phyloP scores from a whole-genome alignment of 164 flowering plant species.

The Chimonanthus salicifolius region DNA sequence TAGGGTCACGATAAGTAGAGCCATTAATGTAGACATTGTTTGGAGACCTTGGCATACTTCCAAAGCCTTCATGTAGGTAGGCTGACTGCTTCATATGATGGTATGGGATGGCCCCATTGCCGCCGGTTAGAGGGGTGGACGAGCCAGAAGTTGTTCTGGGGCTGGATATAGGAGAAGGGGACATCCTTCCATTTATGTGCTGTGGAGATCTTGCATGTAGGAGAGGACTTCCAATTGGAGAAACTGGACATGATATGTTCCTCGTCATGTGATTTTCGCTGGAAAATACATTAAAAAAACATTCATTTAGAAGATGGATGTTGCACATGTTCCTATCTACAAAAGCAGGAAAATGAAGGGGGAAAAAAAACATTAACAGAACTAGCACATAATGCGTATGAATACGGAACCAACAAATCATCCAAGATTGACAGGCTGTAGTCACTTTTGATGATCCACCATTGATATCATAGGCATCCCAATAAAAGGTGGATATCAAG shows the following conservation, averaged over 20 bases:
- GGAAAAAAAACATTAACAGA: no score
- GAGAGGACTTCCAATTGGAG: constrained; percentile 85
- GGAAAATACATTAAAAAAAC: constrained; percentile 10
- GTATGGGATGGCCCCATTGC: constrained; percentile 68
- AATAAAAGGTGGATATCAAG: background rate
- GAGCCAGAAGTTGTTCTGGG: constrained; percentile 75
- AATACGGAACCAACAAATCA: background rate
- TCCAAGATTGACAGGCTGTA: background rate
- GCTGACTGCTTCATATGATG: constrained; percentile 43
- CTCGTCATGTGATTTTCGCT: constrained; percentile 56
- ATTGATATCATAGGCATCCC: background rate
- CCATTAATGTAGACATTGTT: constrained; percentile 33
- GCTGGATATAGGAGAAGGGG: constrained; percentile 82
- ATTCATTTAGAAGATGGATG: background rate
- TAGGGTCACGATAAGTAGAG: constrained; percentile 45
- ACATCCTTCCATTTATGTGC: constrained; percentile 63
- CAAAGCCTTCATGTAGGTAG: constrained; percentile 54
- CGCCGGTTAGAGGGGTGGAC: constrained; percentile 82
- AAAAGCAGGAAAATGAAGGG: no score
- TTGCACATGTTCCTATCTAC: background rate
- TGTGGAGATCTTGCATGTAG: constrained; percentile 65
- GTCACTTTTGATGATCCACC: background rate
- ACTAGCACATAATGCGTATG: background rate
- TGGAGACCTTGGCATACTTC: constrained; percentile 41
- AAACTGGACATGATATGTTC: constrained; percentile 85